phyloP scores from a whole-genome alignment of 106 monocot species.

The Agapanthus africanus region DNA sequence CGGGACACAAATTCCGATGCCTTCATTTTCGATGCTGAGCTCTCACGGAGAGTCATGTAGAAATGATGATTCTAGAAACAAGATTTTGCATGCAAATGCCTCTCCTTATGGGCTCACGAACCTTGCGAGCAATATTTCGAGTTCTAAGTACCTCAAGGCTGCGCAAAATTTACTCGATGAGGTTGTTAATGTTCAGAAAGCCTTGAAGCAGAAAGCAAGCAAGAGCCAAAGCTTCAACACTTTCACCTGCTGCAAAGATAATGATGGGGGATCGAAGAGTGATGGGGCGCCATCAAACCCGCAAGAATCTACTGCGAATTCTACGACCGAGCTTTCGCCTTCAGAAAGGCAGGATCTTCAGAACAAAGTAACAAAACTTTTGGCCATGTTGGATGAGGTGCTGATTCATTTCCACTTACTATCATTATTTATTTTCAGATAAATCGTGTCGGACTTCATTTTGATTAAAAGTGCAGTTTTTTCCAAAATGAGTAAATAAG shows the following conservation, averaged over 20 bases:
- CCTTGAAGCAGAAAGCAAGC: conserved; percentile 53
- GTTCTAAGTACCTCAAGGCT: conserved; percentile 79
- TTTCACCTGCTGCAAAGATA: conserved; percentile 44
- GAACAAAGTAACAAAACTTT: conserved; percentile 79
- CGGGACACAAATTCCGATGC: conserved; percentile 59
- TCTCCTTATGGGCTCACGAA: conserved; percentile 21
- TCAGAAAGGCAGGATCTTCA: conserved; percentile 86
- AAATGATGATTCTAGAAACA: conserved; percentile 42
- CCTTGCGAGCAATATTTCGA: conserved; percentile 41
- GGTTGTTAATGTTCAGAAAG: conserved; percentile 73
- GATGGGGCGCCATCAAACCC: conserved; percentile 30
- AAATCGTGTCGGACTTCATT: background rate
- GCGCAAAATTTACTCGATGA: conserved; percentile 82
- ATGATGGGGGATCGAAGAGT: conserved; percentile 44
- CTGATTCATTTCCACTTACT: conserved; percentile 7
- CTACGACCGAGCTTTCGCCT: conserved; percentile 42
- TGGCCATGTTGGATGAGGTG: conserved; percentile 94
- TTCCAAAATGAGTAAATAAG: no score
- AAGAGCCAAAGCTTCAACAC: conserved; percentile 35
- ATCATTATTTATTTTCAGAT: background rate
- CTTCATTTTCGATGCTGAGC: conserved; percentile 39
- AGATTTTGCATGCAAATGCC: conserved; percentile 5
- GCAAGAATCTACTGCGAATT: conserved; percentile 30
- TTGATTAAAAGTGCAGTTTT: no score
- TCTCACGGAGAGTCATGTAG: conserved; percentile 8